Evolutionary conservation across 1,139 yeast species (phyloP).

Genomic region (Nakaseomyces uthaithaninus): DNA sequence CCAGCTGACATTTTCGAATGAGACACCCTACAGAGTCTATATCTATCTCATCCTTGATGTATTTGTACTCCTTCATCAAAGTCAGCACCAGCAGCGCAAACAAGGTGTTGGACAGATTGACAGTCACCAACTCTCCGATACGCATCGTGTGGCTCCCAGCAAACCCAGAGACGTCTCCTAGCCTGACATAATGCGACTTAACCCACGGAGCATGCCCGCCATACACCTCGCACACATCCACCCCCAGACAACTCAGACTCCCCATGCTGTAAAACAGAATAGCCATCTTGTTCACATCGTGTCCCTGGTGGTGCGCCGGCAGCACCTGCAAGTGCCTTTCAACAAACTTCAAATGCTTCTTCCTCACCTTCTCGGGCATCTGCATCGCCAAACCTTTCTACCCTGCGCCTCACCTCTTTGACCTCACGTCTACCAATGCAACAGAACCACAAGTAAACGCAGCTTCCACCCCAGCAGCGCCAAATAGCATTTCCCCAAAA

Average conservation of each 20-base stretch:
- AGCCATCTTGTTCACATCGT: constrained; percentile 29
- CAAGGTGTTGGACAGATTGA: constrained; percentile 29
- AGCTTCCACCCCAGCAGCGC: no score
- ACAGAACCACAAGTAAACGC: no score
- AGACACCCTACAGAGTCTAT: constrained; percentile 16
- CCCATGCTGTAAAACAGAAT: constrained; percentile 25
- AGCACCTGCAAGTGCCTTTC: constrained; percentile 24
- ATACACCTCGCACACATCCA: constrained; percentile 16
- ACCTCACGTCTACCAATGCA: no score
- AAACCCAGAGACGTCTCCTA: constrained; percentile 23
- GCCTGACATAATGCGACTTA: not conserved
- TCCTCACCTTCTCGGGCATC: not conserved
- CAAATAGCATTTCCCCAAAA: no score
- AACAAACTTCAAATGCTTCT: constrained; percentile 24
- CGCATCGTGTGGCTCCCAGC: constrained; percentile 19
- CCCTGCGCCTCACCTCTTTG: no score
- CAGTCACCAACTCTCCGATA: constrained; percentile 14
- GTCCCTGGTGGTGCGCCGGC: constrained; percentile 25
- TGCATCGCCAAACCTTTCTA: constrained; percentile 5
- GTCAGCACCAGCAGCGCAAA: constrained; percentile 23
- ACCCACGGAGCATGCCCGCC: constrained; percentile 10
- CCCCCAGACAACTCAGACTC: constrained; percentile 19
- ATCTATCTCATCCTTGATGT: constrained; percentile 13
- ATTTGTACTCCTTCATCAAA: constrained; percentile 16
- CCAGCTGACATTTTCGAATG: constrained; percentile 23